Base-by-base conservation (phyloP, 805 yeast genomes). In the Candida boleticola region DNA sequence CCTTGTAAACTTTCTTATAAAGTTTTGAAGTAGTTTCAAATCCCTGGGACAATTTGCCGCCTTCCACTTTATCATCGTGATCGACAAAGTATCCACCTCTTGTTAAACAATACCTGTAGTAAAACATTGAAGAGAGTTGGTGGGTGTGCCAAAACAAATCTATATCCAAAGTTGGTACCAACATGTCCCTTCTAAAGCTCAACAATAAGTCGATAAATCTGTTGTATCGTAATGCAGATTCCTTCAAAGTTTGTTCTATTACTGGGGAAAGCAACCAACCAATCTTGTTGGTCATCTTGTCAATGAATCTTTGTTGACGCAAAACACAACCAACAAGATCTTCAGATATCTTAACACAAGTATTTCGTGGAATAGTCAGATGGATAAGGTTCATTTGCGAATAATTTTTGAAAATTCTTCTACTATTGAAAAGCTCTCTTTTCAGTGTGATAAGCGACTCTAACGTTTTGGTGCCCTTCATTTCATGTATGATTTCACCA, bases 111-210 rank as follows among this genome's bases (percentile, higher is more conserved):
- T 45, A 38, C 6, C 29, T 21, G 27, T 50, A 46, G 37, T 58
- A 57, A 20, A 37, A 32, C 32, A 31, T 34, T 39, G 44, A 41
- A 5, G 47, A 29, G 16, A 59, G 44, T 35, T 54, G 61, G 36
- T 60, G 62, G 3, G 64, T 60, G 33, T 56, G 61, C 64, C 64
- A 58, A 2, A 57, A 31, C 36, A 60, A 46, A 34, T 58, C 62
- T 19, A 60, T 58, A 33, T 60, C 63, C 36, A 60, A 45, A 4
- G 61, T 57, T 0, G 64, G 63, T 1, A 57, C 58, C 17, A 50
- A 29, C 43, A 39, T 46, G 6, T 17, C 17, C n/a, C n/a, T n/a
- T 1, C 32, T 11, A 7, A 17, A 13, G 11, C 19, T 39, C 9
- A 23, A 35, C 7, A 50, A 19, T 21, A 54, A n/a, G 11, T 30